Conservation (phyloP, 352 stramenopile species). For the Elongisporangium prolatum region DNA sequence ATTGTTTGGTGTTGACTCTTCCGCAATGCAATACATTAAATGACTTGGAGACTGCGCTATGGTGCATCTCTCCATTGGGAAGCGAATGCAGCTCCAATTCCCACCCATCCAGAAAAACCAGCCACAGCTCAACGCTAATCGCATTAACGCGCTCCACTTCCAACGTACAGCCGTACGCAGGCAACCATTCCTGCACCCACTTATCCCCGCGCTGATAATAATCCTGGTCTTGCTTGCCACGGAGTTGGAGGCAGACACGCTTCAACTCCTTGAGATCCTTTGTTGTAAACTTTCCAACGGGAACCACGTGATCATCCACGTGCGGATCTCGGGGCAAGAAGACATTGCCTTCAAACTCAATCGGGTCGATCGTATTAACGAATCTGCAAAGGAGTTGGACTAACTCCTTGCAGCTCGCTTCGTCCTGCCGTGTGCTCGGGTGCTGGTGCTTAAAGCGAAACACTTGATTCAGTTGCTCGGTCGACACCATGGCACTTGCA, state of each 20-base stretch:
- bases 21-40: slow-evolving; percentile 25
- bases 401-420: slow-evolving; percentile 15
- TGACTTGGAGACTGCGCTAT: slow-evolving; percentile 31
- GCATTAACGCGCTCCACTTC: slow-evolving; percentile 23
- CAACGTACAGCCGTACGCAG: slow-evolving; percentile 37
- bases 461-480: slow-evolving; percentile 21
- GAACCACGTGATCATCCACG: slow-evolving; percentile 17
- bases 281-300: slow-evolving; percentile 15
- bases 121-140: slow-evolving; percentile 17
- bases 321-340: slow-evolving; percentile 12
- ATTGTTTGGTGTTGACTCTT: slow-evolving; percentile 11
- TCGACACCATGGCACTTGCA: slow-evolving; percentile 10
- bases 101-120: slow-evolving; percentile 45
- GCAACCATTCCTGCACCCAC: slow-evolving; percentile 36
- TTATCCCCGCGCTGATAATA: slow-evolving; percentile 19
- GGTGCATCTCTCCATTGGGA: slow-evolving; percentile 15
- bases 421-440: slow-evolving; percentile 26
- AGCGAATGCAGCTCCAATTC: slow-evolving; percentile 28
- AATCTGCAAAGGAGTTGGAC: slow-evolving; percentile 14
- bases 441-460: slow-evolving; percentile 43
- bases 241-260: slow-evolving; percentile 9
- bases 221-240: neutral
- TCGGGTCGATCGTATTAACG: slow-evolving; percentile 6
- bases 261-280: slow-evolving; percentile 22
- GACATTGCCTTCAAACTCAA: slow-evolving; percentile 6